A percentile compares a stretch with the other conserved stretches of the same genome.
Evolutionary conservation across 1,284 basidiomycete species (phyloP).

Genomic region (Moesziomyces aphidis): DNA sequence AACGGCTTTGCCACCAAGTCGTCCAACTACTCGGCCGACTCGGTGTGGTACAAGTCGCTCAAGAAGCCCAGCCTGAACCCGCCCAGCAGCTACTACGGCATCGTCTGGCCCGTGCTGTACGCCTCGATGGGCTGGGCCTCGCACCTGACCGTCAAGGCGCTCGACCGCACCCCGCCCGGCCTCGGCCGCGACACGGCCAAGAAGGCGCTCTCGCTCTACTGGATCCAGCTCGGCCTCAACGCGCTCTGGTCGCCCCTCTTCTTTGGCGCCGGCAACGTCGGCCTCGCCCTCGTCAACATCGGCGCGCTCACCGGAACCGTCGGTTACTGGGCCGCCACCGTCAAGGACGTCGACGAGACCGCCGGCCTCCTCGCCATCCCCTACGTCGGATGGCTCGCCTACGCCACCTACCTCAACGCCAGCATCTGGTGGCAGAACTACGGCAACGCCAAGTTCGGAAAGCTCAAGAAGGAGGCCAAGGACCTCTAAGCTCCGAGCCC

Average conservation of each 20-base stretch:
- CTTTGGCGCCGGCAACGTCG: slow-evolving; percentile 72
- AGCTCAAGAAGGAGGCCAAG: slow-evolving; percentile 53
- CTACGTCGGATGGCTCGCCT: slow-evolving; percentile 72
- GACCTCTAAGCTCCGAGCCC: slow-evolving; percentile 23
- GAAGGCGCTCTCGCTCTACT: slow-evolving; percentile 76
- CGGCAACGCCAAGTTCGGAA: slow-evolving; percentile 46
- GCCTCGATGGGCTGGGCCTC: slow-evolving; percentile 78
- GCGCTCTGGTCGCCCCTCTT: slow-evolving; percentile 78
- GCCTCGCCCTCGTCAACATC: slow-evolving; percentile 75
- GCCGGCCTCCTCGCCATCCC: slow-evolving; percentile 49
- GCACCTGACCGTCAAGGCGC: slow-evolving; percentile 71
- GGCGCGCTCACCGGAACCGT: slow-evolving; percentile 74
- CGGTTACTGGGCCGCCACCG: slow-evolving; percentile 68
- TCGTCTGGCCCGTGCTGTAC: slow-evolving; percentile 74
- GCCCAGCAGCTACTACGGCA: slow-evolving; percentile 42
- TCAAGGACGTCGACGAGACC: slow-evolving; percentile 64
- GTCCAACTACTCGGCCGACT: slow-evolving; percentile 52
- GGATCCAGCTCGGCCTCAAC: slow-evolving; percentile 78
- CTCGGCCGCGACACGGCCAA: slow-evolving; percentile 70
- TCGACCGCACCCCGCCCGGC: slow-evolving; percentile 61
- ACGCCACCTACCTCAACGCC: slow-evolving; percentile 79
- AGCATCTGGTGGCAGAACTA: slow-evolving; percentile 72
- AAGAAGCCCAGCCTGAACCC: slow-evolving; percentile 58
- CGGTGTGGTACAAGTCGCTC: slow-evolving; percentile 57
- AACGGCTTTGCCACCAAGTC: slow-evolving; percentile 53